Base-by-base conservation (phyloP, 306 rosid species). In the Lathyrus tuberosus region DNA sequence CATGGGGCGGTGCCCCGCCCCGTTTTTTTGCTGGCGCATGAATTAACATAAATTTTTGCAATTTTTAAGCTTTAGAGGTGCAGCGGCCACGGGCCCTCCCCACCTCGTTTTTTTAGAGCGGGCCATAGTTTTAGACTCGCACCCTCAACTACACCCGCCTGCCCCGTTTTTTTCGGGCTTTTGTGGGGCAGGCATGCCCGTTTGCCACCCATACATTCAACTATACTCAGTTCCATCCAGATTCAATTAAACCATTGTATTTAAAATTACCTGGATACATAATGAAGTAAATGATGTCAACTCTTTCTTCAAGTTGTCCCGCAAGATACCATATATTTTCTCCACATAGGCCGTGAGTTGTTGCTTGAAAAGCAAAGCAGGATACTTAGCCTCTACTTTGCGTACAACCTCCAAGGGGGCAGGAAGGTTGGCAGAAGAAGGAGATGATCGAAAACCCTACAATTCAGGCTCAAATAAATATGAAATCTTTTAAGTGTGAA, bases 271-370 rank as follows among this genome's bases (percentile, higher is more conserved):
- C 94, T 95, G 99, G 84, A 95, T 91, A 72, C 99, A 95, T 78
- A 76, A 83, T 26, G 97, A 86, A 76, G 91, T 81, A 48, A 91
- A 83, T 11, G 95, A 80, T 26, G 86, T 67, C 65, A 91, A 81
- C 82, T 95, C 99, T 83, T 87, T 95, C 81, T 95, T 95, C 90
- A 95, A 82, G 86, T 91, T 95, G 80, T 95, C 99, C 61, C 99
- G 91, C 79, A 95, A 76, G 62, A 95, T 95, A 69, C 99, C 99
- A 4, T 91, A 95, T 83, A 95, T 91, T 89, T 95, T 95, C 82
- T 95, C 99, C 43, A 95, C 99, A 79, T 89, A 95, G 70, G 99
- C 99, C 28, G 97, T 95, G 76, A 95, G 95, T 86, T 95, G 99
- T 85, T 95, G 99, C 91, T 91, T 95, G 86, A 95, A 95, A 70